Conservation (phyloP, 768 basidiomycete genomes). For the Neoboletus magnificus region DNA sequence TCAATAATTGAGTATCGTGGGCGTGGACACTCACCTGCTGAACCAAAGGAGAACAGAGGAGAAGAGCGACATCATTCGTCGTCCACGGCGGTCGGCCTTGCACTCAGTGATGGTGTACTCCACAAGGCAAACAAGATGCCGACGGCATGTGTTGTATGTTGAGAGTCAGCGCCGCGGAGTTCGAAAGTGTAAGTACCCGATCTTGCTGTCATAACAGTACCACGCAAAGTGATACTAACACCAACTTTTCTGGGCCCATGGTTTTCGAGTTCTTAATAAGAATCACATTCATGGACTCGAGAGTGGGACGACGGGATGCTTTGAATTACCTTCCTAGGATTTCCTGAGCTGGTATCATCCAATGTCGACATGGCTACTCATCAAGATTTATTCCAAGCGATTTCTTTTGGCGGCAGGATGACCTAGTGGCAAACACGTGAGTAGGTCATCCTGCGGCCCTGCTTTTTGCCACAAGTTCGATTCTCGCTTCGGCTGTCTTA, state of each 20-base stretch:
- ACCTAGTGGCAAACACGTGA: conserved; percentile 4
- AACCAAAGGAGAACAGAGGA: conserved; percentile 58
- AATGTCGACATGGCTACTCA: background rate
- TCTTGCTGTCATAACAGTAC: background rate
- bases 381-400: background rate
- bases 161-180: conserved; percentile 12
- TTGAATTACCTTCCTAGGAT: background rate
- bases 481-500: background rate
- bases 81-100: background rate
- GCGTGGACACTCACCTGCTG: conserved; percentile 35
- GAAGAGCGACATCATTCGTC: conserved; percentile 43
- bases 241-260: too few relatives aligned
- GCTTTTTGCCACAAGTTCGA: conserved; percentile 4
- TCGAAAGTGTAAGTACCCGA: conserved; percentile 6
- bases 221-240: background rate
- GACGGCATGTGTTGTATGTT: background rate
- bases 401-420: background rate
- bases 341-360: too few relatives aligned
- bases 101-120: background rate
- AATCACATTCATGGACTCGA: background rate
- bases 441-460: background rate
- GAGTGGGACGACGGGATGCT: background rate
- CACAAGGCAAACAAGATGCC: background rate
- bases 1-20: background rate
- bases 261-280: background rate